Evolutionary conservation across 495 filamentous ascomycete genomes (phyloP).

Genomic region (Aspergillus kassunensis): DNA sequence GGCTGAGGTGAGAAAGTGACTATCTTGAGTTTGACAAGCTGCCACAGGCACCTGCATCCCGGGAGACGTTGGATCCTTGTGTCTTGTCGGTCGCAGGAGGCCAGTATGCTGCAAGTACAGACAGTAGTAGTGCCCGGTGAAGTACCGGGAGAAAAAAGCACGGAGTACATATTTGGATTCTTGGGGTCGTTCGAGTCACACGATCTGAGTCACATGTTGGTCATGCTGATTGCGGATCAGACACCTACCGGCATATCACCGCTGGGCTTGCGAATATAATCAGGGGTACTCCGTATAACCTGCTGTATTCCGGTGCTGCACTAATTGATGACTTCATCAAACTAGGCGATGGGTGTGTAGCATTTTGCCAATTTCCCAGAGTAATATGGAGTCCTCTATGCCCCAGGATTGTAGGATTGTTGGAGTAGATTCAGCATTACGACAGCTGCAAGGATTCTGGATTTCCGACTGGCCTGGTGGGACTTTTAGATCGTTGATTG

Average conservation of each 20-base stretch:
- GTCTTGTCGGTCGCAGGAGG: constrained; percentile 4
- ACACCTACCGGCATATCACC: not conserved
- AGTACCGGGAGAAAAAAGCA: not conserved
- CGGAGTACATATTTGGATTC: not conserved
- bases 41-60: too few species aligned
- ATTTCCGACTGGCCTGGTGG: not conserved
- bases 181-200: constrained; percentile 14
- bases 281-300: not conserved
- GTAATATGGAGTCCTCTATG: not conserved
- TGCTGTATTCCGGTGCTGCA: too few species aligned
- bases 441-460: constrained; percentile 12
- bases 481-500: too few species aligned
- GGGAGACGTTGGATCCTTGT: too few species aligned
- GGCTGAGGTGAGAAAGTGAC: too few species aligned
- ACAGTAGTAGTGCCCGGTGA: too few species aligned
- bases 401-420: too few species aligned
- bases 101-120: too few species aligned
- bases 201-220: constrained; percentile 16
- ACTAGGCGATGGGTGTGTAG: not conserved
- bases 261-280: not conserved
- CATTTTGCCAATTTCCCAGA: not conserved
- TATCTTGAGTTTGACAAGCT: too few species aligned
- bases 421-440: constrained; percentile 10
- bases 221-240: not conserved
- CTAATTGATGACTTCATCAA: not conserved